A percentile compares a stretch with the other conserved stretches of the same genome.
These are phyloP conservation scores for Polytrichum commune DNA, from an alignment of 225 moss, liverwort and hornwort species.

Conservation along the genomic window DNA sequence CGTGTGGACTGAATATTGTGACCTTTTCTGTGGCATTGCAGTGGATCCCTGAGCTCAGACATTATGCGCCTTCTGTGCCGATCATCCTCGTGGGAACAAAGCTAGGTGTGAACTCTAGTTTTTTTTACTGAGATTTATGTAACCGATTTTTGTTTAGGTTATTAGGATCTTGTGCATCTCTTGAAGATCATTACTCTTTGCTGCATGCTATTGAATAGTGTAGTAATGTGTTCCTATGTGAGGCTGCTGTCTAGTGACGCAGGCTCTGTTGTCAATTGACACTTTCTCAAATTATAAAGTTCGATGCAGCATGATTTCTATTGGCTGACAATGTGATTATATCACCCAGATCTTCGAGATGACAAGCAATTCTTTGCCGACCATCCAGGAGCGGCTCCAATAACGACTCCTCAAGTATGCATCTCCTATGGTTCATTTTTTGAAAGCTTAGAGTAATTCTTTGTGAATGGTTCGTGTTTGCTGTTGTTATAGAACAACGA, in stretches of 20 bases:
- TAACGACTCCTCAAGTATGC: slow-evolving; percentile 79
- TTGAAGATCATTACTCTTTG: too few species aligned
- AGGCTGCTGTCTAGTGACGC: neutral
- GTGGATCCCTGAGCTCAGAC: slow-evolving; percentile 99
- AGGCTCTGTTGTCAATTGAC: neutral
- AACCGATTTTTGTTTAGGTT: neutral
- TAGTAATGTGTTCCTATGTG: too few species aligned
- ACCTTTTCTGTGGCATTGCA: slow-evolving; percentile 19
- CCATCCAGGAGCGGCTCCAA: slow-evolving; percentile 97
- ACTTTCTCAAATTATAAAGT: neutral
- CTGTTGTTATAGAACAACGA: too few species aligned
- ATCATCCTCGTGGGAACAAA: slow-evolving; percentile 99
- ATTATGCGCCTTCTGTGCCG: slow-evolving; percentile 95
- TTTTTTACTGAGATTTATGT: neutral
- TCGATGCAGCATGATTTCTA: too few species aligned
- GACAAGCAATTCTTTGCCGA: slow-evolving; percentile 97
- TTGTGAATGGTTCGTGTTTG: too few species aligned
- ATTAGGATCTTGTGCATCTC: neutral
- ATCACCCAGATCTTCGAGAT: slow-evolving; percentile 87
- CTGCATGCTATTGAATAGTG: too few species aligned
- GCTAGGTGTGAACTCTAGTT: slow-evolving; percentile 50
- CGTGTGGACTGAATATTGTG: slow-evolving; percentile 5
- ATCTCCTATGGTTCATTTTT: too few species aligned
- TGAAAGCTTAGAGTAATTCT: too few species aligned
- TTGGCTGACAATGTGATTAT: neutral